These are phyloP conservation scores for Neopestalotiopsis sp. DNA, from an alignment of 2,329 filamentous ascomycete genomes.

Conservation along the genomic window DNA sequence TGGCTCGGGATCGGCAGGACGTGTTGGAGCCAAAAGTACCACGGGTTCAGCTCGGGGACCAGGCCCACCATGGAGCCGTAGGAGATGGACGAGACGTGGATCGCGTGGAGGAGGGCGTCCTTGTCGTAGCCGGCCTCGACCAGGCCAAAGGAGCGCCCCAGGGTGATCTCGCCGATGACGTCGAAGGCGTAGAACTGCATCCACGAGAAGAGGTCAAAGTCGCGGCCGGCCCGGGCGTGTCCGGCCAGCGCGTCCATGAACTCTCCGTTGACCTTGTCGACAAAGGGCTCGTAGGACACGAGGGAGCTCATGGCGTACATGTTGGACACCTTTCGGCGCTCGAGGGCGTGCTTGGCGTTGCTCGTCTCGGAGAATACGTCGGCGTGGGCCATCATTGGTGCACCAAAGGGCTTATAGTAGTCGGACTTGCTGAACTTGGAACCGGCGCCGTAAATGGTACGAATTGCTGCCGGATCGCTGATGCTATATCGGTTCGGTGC, in stretches of 20 bases:
- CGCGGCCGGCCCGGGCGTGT: slow-evolving; percentile 21
- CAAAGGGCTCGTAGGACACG: slow-evolving; percentile 40
- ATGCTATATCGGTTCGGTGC: slow-evolving; percentile 54
- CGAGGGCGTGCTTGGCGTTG: slow-evolving; percentile 32
- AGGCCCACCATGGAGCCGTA: slow-evolving; percentile 34
- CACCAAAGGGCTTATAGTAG: slow-evolving; percentile 37
- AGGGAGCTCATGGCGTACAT: slow-evolving; percentile 40
- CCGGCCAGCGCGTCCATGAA: slow-evolving; percentile 34
- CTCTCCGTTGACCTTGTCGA: slow-evolving; percentile 38
- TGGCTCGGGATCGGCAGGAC: slow-evolving; percentile 14
- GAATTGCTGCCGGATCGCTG: slow-evolving; percentile 44
- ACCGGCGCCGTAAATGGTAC: slow-evolving; percentile 47
- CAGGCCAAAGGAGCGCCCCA: slow-evolving; percentile 29
- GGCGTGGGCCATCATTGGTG: slow-evolving; percentile 6
- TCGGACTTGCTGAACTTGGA: slow-evolving; percentile 39
- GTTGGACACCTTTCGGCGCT: slow-evolving; percentile 33
- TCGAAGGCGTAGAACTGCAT: slow-evolving; percentile 33
- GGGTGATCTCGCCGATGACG: slow-evolving; percentile 30
- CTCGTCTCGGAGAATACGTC: slow-evolving; percentile 37
- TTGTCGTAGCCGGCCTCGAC: slow-evolving; percentile 32
- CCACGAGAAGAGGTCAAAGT: slow-evolving; percentile 33
- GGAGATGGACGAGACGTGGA: neutral
- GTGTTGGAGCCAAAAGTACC: slow-evolving; percentile 18
- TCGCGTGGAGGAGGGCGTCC: neutral
- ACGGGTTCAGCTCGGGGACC: slow-evolving; percentile 24